These are phyloP conservation scores for Pleurotus djamor DNA, from an alignment of 768 basidiomycete species.

Conservation along the genomic window DNA sequence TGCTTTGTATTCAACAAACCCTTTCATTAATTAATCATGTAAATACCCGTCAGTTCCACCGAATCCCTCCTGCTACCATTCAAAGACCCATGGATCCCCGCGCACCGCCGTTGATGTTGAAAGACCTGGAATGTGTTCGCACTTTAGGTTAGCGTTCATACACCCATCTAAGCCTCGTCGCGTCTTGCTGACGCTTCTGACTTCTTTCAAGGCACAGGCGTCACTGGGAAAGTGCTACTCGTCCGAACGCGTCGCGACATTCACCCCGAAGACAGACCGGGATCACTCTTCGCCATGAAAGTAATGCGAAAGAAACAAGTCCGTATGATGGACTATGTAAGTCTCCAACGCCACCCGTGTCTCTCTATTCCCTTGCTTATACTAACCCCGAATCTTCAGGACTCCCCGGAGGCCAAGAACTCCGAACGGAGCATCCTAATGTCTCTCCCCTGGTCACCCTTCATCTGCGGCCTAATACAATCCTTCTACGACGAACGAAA, in stretches of 20 bases:
- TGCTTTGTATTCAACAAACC: background rate
- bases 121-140: conserved; percentile 39
- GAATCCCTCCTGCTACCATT: conserved; percentile 7
- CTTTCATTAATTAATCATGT: background rate
- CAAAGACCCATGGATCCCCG: conserved; percentile 29
- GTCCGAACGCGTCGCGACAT: conserved; percentile 27
- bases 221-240: conserved; percentile 38
- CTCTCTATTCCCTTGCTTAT: background rate
- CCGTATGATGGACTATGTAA: conserved; percentile 23
- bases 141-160: conserved; percentile 29
- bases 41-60: conserved; percentile 4
- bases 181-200: background rate
- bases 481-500: conserved; percentile 44
- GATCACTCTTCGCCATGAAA: conserved; percentile 47
- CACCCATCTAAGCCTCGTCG: background rate
- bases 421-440: conserved; percentile 39
- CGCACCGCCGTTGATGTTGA: conserved; percentile 28
- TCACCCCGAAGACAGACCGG: conserved; percentile 29
- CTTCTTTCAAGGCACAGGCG: conserved; percentile 34
- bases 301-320: conserved; percentile 31
- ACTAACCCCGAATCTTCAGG: conserved; percentile 12
- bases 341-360: conserved; percentile 6
- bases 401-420: conserved; percentile 26
- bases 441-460: conserved; percentile 51
- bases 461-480: conserved; percentile 43